These are phyloP conservation scores for Ceratobasidium sp. DNA, from an alignment of 1,284 basidiomycete genomes.

Conservation along the genomic window DNA sequence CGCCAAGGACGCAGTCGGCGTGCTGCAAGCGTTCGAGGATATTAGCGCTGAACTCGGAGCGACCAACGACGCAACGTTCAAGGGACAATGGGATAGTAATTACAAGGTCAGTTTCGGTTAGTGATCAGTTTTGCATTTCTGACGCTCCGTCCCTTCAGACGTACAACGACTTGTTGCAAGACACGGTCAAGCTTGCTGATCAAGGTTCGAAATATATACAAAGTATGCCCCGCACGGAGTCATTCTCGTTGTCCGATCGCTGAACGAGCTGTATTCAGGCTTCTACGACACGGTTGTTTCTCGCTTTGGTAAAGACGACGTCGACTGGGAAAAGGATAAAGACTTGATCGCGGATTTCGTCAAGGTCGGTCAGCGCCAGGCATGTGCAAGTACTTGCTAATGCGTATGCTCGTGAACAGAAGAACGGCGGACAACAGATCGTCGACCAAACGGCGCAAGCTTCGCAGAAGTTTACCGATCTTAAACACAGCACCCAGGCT, in stretches of 20 bases:
- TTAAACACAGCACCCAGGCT: neutral
- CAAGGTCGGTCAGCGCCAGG: neutral
- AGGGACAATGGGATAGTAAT: slow-evolving; percentile 6
- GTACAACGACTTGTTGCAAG: neutral
- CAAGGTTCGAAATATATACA: slow-evolving; percentile 2
- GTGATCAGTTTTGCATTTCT: no score
- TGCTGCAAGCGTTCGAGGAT: neutral
- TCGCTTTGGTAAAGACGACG: neutral
- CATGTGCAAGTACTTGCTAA: neutral
- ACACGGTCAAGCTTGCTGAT: neutral
- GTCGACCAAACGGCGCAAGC: neutral
- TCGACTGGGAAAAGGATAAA: slow-evolving; percentile 13
- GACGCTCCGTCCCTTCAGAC: neutral
- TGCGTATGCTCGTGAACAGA: neutral
- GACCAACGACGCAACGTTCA: neutral
- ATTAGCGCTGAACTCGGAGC: neutral
- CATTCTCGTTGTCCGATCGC: no score
- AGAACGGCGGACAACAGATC: neutral
- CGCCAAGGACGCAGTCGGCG: neutral
- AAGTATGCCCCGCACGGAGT: neutral
- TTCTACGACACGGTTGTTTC: slow-evolving; percentile 1
- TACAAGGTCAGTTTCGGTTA: neutral
- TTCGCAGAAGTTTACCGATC: neutral
- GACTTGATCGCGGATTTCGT: slow-evolving; percentile 9
- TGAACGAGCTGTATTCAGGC: neutral